phyloP scores from a whole-genome alignment of 305 asterid species.

The Fraxinus floribunda region DNA sequence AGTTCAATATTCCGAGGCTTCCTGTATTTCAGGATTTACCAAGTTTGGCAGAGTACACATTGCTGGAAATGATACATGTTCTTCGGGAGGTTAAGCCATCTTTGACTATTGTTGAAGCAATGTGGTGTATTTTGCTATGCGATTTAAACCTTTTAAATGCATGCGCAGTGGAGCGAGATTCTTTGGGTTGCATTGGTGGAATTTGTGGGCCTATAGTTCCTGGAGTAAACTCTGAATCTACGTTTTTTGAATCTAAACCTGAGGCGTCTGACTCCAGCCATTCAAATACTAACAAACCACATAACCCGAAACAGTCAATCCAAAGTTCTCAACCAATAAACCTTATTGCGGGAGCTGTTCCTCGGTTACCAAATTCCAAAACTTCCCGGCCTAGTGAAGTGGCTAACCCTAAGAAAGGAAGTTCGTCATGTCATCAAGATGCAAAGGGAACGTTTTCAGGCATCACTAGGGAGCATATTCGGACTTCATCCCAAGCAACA shows the following conservation, averaged over 20 bases:
- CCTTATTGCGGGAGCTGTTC: constrained; percentile 22
- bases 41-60: constrained; percentile 53
- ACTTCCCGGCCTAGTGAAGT: constrained; percentile 17
- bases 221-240: constrained; percentile 20
- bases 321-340: constrained; percentile 32
- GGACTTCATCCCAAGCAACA: constrained; percentile 20
- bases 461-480: constrained; percentile 26
- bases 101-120: constrained; percentile 57
- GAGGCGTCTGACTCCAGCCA: constrained; percentile 32
- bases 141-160: constrained; percentile 67
- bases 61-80: constrained; percentile 72
- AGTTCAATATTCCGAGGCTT: constrained; percentile 29
- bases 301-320: constrained; percentile 21
- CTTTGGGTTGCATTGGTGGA: constrained; percentile 27
- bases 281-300: constrained; percentile 28
- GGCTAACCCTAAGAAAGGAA: constrained; percentile 31
- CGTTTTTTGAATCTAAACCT: constrained; percentile 17
- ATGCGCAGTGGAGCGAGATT: constrained; percentile 39
- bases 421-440: constrained; percentile 33
- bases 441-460: constrained; percentile 33
- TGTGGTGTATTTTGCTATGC: constrained; percentile 68
- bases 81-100: constrained; percentile 63
- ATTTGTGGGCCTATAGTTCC: constrained; percentile 28
- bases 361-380: constrained; percentile 23
- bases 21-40: constrained; percentile 45